Conservation (phyloP, 345 rosid species). For the Linum tenue region DNA sequence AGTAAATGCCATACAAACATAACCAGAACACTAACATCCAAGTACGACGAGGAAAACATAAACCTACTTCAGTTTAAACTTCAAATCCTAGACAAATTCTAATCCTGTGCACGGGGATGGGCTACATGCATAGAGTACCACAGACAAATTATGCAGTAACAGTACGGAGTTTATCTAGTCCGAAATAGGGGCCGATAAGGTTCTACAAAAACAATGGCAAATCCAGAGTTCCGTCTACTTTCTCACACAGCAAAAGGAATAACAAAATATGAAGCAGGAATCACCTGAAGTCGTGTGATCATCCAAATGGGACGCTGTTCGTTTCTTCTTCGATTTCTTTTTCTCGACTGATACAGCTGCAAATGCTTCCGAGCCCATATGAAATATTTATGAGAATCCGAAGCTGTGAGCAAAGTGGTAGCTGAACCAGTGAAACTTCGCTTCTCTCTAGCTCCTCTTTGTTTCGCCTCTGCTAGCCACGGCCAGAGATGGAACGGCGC, state of each 20-base stretch:
- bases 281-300: neutral
- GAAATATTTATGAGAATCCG: neutral
- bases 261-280: neutral
- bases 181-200: neutral
- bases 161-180: no score
- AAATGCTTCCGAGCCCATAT: neutral
- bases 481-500: neutral
- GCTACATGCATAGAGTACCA: no score
- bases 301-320: neutral
- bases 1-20: neutral
- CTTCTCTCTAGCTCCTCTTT: neutral
- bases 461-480: neutral
- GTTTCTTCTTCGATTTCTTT: conserved; percentile 3
- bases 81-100: no score
- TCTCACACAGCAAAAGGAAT: neutral
- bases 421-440: neutral
- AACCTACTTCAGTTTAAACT: no score
- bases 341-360: neutral
- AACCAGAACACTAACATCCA: no score
- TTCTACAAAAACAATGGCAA: neutral
- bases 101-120: no score
- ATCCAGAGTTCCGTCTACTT: neutral
- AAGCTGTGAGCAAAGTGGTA: neutral
- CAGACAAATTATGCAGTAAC: no score
- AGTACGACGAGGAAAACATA: no score